A percentile compares a stretch with the other conserved stretches of the same genome.
Evolutionary conservation across 2,329 filamentous ascomycete species (phyloP).

Genomic region (Pestalotiopsis fici): DNA sequence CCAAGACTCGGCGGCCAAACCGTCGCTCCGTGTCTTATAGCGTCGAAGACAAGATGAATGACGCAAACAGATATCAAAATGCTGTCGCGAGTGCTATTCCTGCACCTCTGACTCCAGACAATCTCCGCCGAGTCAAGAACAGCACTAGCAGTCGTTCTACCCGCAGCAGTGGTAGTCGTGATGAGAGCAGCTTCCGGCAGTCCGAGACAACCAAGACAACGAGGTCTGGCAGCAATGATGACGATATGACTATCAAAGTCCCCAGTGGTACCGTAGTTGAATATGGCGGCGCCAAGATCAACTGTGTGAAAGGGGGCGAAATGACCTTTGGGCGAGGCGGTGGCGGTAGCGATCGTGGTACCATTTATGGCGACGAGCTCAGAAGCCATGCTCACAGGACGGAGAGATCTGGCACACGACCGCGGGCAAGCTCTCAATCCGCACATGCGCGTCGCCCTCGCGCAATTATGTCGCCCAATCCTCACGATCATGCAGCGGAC

Average conservation of each 20-base stretch:
- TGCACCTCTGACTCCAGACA: slow-evolving; percentile 56
- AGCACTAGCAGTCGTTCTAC: slow-evolving; percentile 57
- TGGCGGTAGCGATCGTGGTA: slow-evolving; percentile 49
- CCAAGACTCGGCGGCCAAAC: slow-evolving; percentile 15
- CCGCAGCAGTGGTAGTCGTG: slow-evolving; percentile 60
- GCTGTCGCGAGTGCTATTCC: slow-evolving; percentile 42
- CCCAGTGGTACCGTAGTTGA: slow-evolving; percentile 57
- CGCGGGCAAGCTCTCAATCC: slow-evolving; percentile 51
- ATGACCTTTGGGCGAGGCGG: slow-evolving; percentile 54
- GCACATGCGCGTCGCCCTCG: slow-evolving; percentile 36
- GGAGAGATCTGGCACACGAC: slow-evolving; percentile 46
- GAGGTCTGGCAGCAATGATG: slow-evolving; percentile 51
- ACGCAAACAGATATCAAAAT: slow-evolving; percentile 54
- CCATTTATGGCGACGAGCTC: slow-evolving; percentile 51
- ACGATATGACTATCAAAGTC: slow-evolving; percentile 64
- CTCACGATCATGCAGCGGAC: slow-evolving; percentile 15
- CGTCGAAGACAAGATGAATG: slow-evolving; percentile 44
- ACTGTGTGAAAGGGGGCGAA: slow-evolving; percentile 59
- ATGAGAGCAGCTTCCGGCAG: slow-evolving; percentile 64
- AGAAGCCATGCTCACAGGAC: slow-evolving; percentile 35
- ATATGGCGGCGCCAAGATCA: slow-evolving; percentile 58
- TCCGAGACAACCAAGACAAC: slow-evolving; percentile 65
- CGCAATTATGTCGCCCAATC: slow-evolving; percentile 7
- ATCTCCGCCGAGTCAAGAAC: slow-evolving; percentile 50
- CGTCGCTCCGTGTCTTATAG: slow-evolving; percentile 33